Base-by-base conservation (phyloP, 2,329 filamentous ascomycete genomes). In the Colletotrichum orchidophilum region DNA sequence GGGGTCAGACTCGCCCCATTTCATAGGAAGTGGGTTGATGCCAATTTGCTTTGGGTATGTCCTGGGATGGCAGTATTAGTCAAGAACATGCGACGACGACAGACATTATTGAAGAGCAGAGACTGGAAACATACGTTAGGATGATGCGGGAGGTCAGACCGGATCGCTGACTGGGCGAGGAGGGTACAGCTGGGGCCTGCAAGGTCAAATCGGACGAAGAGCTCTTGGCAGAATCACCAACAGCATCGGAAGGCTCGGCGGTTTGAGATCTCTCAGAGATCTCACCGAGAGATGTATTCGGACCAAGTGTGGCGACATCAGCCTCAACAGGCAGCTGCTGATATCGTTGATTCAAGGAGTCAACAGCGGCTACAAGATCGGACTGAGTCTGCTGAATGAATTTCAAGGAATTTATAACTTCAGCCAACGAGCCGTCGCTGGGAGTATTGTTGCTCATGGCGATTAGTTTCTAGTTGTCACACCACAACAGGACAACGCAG, bases 1-100 rank as follows among this genome's bases (percentile, higher is more conserved):
- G 49, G 94, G 90, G 79, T 97, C 93, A 65, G 88, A 83, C 66
- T 94, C 90, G 61, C 96, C 96, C 96, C 96, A 98, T 75, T 93
- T 88, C 87, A 98, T 90, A 26, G 91, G 90, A 62, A 98, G 84
- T n/a, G 96, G 95, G 74, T 97, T 94, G 81, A 98, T 96, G 73
- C 96, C 96, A 75, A 94, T 94, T 83, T 98, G 96, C 76, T 94
- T 95, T 31, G 96, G 96, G 81, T 98, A 98, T 6, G 95, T 97
- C 61, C 88, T 90, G 33, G 33, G 7, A 15, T 33, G 33, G 39
- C 9, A 26, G 13, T 3, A 33, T 63, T 49, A 54, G 49, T 35
- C 12, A 42, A 24, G 11, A 12, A 26, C 11, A n/a, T 27, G 11
- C 50, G 6, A 29, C 2, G 35, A 39, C 35, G 27, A 29, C 26